phyloP scores from a whole-genome alignment of 2,329 filamentous ascomycete species.

The Catunica adiposa region DNA sequence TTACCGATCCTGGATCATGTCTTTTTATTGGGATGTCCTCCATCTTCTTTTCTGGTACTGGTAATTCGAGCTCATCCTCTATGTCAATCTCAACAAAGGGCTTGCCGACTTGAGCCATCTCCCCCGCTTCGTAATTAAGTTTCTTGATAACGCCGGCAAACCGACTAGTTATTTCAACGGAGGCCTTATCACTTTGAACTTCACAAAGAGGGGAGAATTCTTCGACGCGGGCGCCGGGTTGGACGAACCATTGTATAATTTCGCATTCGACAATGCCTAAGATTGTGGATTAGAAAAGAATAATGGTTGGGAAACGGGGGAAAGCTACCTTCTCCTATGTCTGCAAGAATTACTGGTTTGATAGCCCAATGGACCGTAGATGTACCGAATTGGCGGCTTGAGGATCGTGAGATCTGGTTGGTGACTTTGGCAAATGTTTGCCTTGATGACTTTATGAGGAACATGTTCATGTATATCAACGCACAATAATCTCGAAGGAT shows the following conservation, averaged over 20 bases:
- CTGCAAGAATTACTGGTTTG: conserved; percentile 67
- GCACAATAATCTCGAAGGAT: too few relatives aligned
- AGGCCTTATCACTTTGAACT: conserved; percentile 94
- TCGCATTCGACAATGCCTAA: conserved; percentile 94
- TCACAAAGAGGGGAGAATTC: conserved; percentile 97
- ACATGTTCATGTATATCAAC: not conserved
- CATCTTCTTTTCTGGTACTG: not conserved
- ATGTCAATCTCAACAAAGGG: conserved; percentile 92
- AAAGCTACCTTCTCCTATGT: conserved; percentile 63
- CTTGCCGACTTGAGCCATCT: conserved; percentile 92
- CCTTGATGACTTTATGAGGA: not conserved
- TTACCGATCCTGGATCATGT: conserved; percentile 21
- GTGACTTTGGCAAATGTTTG: not conserved
- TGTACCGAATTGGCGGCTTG: not conserved
- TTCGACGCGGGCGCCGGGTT: conserved; percentile 86
- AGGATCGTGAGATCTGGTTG: not conserved
- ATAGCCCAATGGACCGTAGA: conserved; percentile 29
- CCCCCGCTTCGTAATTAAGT: conserved; percentile 85
- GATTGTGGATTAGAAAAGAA: not conserved
- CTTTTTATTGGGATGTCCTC: conserved; percentile 7
- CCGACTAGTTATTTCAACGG: conserved; percentile 79
- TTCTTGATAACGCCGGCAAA: conserved; percentile 94
- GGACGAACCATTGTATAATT: conserved; percentile 98
- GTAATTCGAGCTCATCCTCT: conserved; percentile 43
- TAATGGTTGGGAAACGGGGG: not conserved